Base-by-base conservation (phyloP, 345 rosid species). In the Conringia planisiliqua region DNA sequence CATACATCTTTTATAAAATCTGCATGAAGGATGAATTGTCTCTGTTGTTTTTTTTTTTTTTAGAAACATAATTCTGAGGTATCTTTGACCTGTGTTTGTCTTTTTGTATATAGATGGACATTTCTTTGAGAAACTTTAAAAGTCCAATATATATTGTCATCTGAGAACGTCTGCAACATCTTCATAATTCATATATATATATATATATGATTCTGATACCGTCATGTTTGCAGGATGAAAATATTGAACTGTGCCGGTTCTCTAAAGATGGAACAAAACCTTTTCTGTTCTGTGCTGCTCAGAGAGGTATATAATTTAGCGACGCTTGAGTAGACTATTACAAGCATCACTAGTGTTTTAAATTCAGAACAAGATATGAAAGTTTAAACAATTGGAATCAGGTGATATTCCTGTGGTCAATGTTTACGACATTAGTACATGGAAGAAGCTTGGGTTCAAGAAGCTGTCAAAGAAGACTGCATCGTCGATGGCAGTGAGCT, bases 191-290 rank as follows among this genome's bases (percentile, higher is more conserved):
- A 24, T 43, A 22, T 73, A n/a, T 65, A 1, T 18, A 44, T 52
- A 22, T 32, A 10, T 33, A 18, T 73, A 42, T 66, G 43, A 51
- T 50, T 38, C 1, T 51, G 57, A 11, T 69, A 62, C 51, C 7
- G 12, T 64, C 75, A 51, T 72, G 29, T 32, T 2, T 75, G 77
- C 82, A 94, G 96, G 93, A 94, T 79, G 98, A 94, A 80, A 90
- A 70, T 18, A 80, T 94, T 66, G 97, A 91, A 74, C 78, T 91
- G 43, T 91, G 97, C 66, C 87, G 93, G 13, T 90, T 91, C 75
- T 91, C 97, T 33, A 90, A 84, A 86, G 99, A 94, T 77, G 97
- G 97, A 36, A 91, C 91, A 54, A 94, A 91, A 72, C 98, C 97
- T 43, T 90, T 94, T 82, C 70, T 91, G 58, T 94, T 94, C 75